Evolutionary conservation across 2,329 filamentous ascomycete species (phyloP).

Genomic region (Fusarium tupiense): DNA sequence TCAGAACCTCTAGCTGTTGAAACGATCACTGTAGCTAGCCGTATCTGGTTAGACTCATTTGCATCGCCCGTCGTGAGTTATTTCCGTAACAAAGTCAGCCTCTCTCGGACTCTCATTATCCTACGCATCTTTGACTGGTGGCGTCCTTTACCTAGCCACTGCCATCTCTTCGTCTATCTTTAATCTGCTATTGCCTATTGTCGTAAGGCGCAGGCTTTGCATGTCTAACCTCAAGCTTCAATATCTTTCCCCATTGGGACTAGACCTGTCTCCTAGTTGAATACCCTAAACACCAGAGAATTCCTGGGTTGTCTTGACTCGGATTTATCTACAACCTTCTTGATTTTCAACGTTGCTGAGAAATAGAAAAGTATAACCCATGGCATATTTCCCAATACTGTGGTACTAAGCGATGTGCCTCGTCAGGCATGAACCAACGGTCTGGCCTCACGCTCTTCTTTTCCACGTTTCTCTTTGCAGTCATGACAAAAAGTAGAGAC

Average conservation of each 20-base stretch:
- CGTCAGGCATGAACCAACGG: neutral
- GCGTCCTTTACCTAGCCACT: neutral
- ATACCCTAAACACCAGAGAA: neutral
- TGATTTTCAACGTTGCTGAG: accelerated
- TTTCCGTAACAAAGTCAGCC: neutral
- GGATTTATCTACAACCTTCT: accelerated
- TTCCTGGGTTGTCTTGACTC: too few species aligned
- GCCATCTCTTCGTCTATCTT: too few species aligned
- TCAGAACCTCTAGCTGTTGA: neutral
- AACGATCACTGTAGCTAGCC: neutral
- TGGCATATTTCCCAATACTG: accelerated
- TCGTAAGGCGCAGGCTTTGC: neutral
- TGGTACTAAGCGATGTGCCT: neutral
- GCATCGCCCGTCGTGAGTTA: neutral
- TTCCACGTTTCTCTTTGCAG: too few species aligned
- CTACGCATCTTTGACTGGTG: neutral
- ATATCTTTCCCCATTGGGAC: accelerated
- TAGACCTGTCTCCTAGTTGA: accelerated
- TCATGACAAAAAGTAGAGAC: too few species aligned
- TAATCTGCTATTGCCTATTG: neutral
- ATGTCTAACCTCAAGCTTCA: neutral
- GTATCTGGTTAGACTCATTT: neutral
- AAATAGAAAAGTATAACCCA: neutral
- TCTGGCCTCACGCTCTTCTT: too few species aligned
- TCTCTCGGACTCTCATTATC: neutral